Percentiles rank a stretch among this genome's conserved stretches.
Conservation (phyloP, 2,329 filamentous ascomycete genomes). For the Beauveria medogensis region DNA sequence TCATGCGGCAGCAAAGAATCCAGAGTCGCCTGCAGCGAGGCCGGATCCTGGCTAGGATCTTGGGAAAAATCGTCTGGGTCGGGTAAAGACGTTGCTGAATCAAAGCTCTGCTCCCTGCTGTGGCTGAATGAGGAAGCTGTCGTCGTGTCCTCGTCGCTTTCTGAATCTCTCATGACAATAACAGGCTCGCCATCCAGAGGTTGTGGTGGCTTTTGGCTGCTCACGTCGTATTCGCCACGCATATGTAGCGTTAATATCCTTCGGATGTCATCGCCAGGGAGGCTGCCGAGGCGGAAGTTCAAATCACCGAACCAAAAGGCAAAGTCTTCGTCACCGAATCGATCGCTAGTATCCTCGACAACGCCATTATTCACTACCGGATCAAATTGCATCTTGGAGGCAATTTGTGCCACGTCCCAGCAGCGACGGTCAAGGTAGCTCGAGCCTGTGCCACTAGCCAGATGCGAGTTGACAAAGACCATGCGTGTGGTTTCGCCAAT, state of each 20-base stretch:
- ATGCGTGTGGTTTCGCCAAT: slow-evolving; percentile 84
- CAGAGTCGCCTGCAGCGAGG: slow-evolving; percentile 81
- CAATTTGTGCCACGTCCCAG: slow-evolving; percentile 80
- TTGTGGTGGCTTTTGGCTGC: slow-evolving; percentile 27
- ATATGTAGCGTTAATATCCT: slow-evolving; percentile 77
- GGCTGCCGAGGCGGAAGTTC: slow-evolving; percentile 83
- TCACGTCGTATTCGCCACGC: slow-evolving; percentile 63
- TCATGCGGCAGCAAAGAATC: slow-evolving; percentile 84
- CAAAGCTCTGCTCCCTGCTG: slow-evolving; percentile 28
- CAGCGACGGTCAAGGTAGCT: slow-evolving; percentile 72
- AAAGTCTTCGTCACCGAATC: slow-evolving; percentile 85
- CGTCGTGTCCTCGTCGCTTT: slow-evolving; percentile 39
- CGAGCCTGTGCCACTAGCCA: slow-evolving; percentile 79
- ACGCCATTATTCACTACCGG: slow-evolving; percentile 60
- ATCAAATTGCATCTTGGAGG: slow-evolving; percentile 68
- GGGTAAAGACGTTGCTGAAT: slow-evolving; percentile 38
- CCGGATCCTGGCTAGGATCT: slow-evolving; percentile 67
- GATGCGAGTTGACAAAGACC: slow-evolving; percentile 85
- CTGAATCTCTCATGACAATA: slow-evolving; percentile 36
- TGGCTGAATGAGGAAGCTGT: slow-evolving; percentile 24
- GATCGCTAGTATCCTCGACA: slow-evolving; percentile 55
- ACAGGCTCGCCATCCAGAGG: slow-evolving; percentile 39
- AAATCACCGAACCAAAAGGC: slow-evolving; percentile 95
- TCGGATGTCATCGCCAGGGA: slow-evolving; percentile 85
- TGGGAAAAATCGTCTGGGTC: slow-evolving; percentile 59